Conservation (phyloP, 345 rosid species). For the Eucalyptus brandiana region DNA sequence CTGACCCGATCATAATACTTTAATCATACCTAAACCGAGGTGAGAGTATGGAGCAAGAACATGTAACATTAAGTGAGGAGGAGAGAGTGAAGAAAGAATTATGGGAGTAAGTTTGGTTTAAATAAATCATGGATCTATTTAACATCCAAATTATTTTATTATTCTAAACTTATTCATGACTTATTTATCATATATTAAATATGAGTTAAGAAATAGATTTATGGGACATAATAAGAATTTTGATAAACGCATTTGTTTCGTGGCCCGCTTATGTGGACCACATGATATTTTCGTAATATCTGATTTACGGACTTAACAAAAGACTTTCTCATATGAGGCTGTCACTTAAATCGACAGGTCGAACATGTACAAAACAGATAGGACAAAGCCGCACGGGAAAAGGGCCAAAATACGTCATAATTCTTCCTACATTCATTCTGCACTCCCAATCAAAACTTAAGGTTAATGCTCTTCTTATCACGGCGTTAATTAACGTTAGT, state of each 20-base stretch:
- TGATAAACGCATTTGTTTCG: not conserved
- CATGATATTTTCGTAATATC: not conserved
- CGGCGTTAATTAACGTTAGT: not conserved
- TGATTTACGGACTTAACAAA: not conserved
- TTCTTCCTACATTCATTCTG: not conserved
- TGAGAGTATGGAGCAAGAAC: not conserved
- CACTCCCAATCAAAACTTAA: not conserved
- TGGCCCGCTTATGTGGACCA: not conserved
- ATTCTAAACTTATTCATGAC: too few species aligned
- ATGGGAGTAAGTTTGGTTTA: not conserved
- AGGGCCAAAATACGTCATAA: not conserved
- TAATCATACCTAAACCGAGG: not conserved
- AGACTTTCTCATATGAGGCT: not conserved
- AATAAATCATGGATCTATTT: too few species aligned
- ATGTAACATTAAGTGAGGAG: not conserved
- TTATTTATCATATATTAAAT: too few species aligned
- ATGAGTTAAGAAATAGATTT: not conserved
- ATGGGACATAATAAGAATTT: not conserved
- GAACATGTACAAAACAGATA: not conserved
- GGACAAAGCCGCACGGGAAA: not conserved
- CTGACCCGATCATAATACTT: accelerated
- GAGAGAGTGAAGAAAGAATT: not conserved
- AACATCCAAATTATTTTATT: not conserved
- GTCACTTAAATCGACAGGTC: not conserved
- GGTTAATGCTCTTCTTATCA: not conserved